These are phyloP conservation scores for Pythium scleroteichum DNA, from an alignment of 352 stramenopile genomes.

Conservation along the genomic window DNA sequence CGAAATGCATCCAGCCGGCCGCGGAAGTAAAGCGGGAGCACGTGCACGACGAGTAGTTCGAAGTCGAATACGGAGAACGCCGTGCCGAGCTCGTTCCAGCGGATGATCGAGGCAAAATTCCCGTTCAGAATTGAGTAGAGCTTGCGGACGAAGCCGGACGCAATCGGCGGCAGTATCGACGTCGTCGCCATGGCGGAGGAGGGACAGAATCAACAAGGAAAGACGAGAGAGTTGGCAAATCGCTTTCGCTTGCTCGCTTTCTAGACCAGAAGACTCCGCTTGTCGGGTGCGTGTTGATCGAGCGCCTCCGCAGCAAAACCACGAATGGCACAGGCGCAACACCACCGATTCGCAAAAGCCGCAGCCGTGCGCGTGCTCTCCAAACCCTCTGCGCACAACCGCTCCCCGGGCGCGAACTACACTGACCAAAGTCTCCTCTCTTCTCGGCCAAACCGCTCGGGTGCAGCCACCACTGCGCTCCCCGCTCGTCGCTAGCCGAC, in stretches of 20 bases:
- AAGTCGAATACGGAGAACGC: constrained; percentile 59
- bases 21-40: constrained; percentile 72
- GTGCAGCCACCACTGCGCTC: neutral
- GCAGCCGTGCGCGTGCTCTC: neutral
- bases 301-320: constrained; percentile 20
- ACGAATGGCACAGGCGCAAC: constrained; percentile 20
- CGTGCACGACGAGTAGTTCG: constrained; percentile 41
- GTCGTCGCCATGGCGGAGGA: constrained; percentile 6
- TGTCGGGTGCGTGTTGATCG: neutral
- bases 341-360: neutral
- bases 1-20: constrained; percentile 60
- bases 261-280: constrained; percentile 1
- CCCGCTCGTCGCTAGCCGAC: neutral
- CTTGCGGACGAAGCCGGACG: constrained; percentile 72
- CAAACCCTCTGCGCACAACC: neutral
- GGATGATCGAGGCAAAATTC: constrained; percentile 51
- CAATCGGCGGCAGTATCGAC: constrained; percentile 35
- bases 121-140: constrained; percentile 76
- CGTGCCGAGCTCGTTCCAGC: constrained; percentile 51
- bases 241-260: constrained; percentile 29
- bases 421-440: neutral
- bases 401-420: constrained; percentile 16
- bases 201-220: constrained; percentile 6
- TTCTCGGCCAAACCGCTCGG: neutral
- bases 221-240: constrained; percentile 7